These are phyloP conservation scores for Capronia coronata DNA, from an alignment of 2,329 filamentous ascomycete genomes.

Conservation along the genomic window DNA sequence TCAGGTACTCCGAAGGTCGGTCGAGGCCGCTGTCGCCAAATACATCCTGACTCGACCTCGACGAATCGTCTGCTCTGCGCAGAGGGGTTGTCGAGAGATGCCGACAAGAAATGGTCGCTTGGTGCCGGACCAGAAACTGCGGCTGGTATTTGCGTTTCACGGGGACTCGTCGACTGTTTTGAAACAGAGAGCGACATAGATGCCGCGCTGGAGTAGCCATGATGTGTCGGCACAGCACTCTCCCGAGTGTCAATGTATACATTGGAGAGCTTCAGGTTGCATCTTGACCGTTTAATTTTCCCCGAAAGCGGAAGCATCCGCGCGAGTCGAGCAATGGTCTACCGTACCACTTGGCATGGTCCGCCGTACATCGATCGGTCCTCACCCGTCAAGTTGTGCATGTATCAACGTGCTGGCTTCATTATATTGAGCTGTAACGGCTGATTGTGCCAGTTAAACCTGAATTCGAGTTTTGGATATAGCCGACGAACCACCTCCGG, in stretches of 20 bases:
- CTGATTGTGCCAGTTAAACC: too few relatives aligned
- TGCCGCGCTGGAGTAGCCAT: slow-evolving; percentile 28
- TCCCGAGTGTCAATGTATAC: slow-evolving; percentile 1
- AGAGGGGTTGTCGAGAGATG: slow-evolving; percentile 18
- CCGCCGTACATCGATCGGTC: neutral
- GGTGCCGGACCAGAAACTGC: slow-evolving; percentile 9
- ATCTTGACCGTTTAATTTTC: slow-evolving; percentile 13
- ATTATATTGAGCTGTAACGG: neutral
- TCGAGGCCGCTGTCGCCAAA: slow-evolving; percentile 5
- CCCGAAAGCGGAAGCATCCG: neutral
- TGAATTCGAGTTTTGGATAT: slow-evolving; percentile 8
- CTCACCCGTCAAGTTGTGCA: neutral
- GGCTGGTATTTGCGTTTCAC: slow-evolving; percentile 22
- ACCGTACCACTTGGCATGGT: slow-evolving; percentile 6
- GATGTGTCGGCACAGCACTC: neutral
- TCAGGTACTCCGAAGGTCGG: slow-evolving; percentile 12
- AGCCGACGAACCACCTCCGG: neutral
- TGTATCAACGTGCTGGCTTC: neutral
- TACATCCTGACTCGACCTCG: slow-evolving; percentile 4
- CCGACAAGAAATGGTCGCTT: slow-evolving; percentile 12
- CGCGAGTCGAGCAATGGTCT: neutral
- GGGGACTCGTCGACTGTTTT: slow-evolving; percentile 18
- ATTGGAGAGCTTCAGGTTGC: slow-evolving; percentile 19
- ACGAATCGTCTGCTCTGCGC: slow-evolving; percentile 11
- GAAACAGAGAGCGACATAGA: slow-evolving; percentile 24